Evolutionary conservation across 2,329 filamentous ascomycete genomes (phyloP), one percentile per base, ranked within the genome.

Genomic region (Alternaria rosae): DNA sequence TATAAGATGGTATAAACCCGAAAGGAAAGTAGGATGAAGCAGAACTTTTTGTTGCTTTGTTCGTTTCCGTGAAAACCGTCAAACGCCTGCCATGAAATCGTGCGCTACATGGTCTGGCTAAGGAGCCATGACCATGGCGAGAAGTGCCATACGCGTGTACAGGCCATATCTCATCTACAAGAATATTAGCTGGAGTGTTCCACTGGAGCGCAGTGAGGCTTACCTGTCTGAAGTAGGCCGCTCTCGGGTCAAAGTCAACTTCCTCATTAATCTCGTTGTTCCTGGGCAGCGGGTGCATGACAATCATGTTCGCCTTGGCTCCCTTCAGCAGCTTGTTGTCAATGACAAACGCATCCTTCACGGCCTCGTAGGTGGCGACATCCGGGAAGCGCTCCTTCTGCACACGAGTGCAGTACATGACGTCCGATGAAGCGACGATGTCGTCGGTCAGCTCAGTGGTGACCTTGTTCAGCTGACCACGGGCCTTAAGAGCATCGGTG

Each of bases 151-250:
- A 79, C 95, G 91, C 81, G 92, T 96, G 86, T 97, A 98, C 74
- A 99, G 88, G 73, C 95, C 95, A 83, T 98, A 97, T 82, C 91
- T 89, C 94, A 97, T 97, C 94, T 97, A 75, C 61, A 64, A 48
- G 13, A 67, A 28, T 45, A 78, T 89, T 80, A 88, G 84, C 69
- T 68, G 21, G 17, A 1, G 1, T 17, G 44, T n/a, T 47, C 30
- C 6, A 42, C 17, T 41, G n/a, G 10, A 28, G 25, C n/a, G 23
- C 10, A 1, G 6, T 38, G 26, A 32, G 20, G 74, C 92, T 89
- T 83, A 97, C 94, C 91, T 99, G 95, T 91, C 95, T 89, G 83
- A 99, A 99, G 85, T 99, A 99, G 58, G 95, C 94, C 61, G 95
- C 95, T 72, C 95, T 85, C 79, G 96, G 93, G 83, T 99, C 95